Base-by-base conservation (phyloP, 345 rosid genomes). In the Eutrema japonicum region DNA sequence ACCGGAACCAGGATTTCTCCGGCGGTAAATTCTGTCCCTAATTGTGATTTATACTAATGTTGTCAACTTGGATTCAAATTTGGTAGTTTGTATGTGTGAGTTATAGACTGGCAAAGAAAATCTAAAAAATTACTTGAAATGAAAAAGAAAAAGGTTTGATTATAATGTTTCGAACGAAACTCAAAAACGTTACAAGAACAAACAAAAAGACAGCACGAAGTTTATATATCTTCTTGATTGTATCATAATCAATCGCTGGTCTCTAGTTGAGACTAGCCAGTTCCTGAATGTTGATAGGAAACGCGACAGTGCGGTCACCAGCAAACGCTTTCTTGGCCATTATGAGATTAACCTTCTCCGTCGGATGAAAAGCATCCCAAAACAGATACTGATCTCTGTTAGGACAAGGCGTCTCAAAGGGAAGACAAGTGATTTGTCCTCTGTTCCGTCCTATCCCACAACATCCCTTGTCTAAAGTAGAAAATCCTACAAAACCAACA, bases 361-460 rank as follows among this genome's bases (percentile, higher is more conserved):
- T 95, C 12, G 97, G 99, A 77, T 95, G 97, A 58, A 92, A 95
- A 7, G 99, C 99, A 50, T 95, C 99, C 99, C 99, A 95, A 65
- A 95, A 95, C 1, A 95, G 68, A 49, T 88, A 95, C 26, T 83
- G 81, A 8, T 87, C 85, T 62, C 99, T 71, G 40, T 95, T 74
- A 0, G 78, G 50, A 69, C 99, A 92, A 3, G 99, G 99, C 3
- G 96, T 89, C 70, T 92, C 92, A 68, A 92, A 85, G 2, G 98
- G 99, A 51, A 92, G 90, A 73, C 99, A 95, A 5, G 99, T 92
- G 33, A 95, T 91, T 7, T 92, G 94, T 10, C 99, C 98, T 73
- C 96, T 77, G 76, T 95, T 95, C 40, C 89, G 55, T 6, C 98
- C 97, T 7, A 95, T 88, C 0, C 99, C 97, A 56, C 99, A 92